Conservation (phyloP, 371 early-diverging fungal species). For the Massospora cicadina region DNA sequence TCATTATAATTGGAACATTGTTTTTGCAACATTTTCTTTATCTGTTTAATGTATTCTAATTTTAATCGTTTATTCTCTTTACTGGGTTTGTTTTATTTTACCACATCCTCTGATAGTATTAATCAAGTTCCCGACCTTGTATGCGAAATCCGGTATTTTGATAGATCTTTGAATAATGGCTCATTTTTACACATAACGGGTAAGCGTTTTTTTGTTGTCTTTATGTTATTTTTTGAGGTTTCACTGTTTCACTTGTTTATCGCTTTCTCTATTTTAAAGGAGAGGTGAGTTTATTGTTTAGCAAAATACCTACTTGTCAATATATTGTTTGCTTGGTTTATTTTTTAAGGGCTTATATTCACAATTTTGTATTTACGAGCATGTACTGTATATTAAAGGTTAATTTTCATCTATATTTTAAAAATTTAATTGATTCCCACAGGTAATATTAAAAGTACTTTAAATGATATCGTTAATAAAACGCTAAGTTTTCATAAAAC, state of each 20-base stretch:
- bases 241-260: background rate
- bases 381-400: background rate
- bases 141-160: background rate
- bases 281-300: background rate
- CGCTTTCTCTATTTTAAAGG: background rate
- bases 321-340: background rate
- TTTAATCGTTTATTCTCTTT: too few species aligned
- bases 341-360: background rate
- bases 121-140: background rate
- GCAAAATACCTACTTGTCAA: background rate
- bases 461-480: too few species aligned
- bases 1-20: too few species aligned
- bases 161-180: constrained; percentile 11
- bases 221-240: background rate
- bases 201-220: constrained; percentile 11
- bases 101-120: too few species aligned
- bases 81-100: too few species aligned
- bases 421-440: too few species aligned
- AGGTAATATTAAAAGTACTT: too few species aligned
- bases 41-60: too few species aligned
- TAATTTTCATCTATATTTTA: background rate
- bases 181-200: constrained; percentile 25
- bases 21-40: too few species aligned
- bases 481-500: too few species aligned
- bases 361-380: background rate